Conservation (phyloP, 768 basidiomycete genomes). For the Kondoa malvinella region DNA sequence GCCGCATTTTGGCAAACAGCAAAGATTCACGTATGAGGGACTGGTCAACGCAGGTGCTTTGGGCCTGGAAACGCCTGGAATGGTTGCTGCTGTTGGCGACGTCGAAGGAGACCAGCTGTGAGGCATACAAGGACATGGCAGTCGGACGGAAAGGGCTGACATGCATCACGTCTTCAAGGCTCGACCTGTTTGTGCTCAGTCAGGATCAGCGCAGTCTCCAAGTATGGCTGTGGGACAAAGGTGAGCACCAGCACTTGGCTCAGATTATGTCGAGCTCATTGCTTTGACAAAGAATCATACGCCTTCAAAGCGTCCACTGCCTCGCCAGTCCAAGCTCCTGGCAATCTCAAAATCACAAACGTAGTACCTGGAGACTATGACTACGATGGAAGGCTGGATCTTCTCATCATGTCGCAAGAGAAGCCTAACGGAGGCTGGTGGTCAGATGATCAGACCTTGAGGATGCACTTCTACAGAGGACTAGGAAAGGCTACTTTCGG, state of each 20-base stretch:
- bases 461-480: conserved; percentile 56
- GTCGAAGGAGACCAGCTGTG: conserved; percentile 93
- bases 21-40: conserved; percentile 64
- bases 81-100: conserved; percentile 79
- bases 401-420: conserved; percentile 65
- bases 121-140: conserved; percentile 29
- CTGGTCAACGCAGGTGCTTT: conserved; percentile 62
- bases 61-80: conserved; percentile 51
- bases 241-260: conserved; percentile 33
- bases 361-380: conserved; percentile 87
- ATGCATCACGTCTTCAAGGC: conserved; percentile 37
- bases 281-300: conserved; percentile 21
- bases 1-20: conserved; percentile 2
- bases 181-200: conserved; percentile 62
- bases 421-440: conserved; percentile 36
- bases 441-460: conserved; percentile 34
- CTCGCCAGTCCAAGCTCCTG: conserved; percentile 1
- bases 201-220: conserved; percentile 60
- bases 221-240: conserved; percentile 65
- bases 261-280: background rate
- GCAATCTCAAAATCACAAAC: conserved; percentile 43
- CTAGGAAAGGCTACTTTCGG: conserved; percentile 29
- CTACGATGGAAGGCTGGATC: conserved; percentile 73
- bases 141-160: background rate
- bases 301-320: conserved; percentile 23